Evolutionary conservation across 2,329 filamentous ascomycete species (phyloP).

Genomic region (Curvularia lunata): DNA sequence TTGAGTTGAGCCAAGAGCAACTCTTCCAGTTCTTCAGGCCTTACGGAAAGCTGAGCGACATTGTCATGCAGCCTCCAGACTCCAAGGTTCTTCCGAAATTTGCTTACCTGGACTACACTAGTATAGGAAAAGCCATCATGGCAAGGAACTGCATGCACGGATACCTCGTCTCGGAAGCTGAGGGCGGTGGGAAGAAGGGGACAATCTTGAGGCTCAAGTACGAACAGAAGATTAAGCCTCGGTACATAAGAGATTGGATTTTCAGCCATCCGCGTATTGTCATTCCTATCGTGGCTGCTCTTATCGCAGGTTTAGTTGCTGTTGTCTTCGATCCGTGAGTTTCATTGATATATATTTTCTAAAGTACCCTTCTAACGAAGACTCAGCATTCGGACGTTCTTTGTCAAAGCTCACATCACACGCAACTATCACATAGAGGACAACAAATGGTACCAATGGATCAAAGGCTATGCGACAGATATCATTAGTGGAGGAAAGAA

Average conservation of each 20-base stretch:
- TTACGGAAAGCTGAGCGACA: constrained; percentile 90
- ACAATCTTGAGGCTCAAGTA: constrained; percentile 84
- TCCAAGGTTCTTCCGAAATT: constrained; percentile 84
- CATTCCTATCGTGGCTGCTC: constrained; percentile 79
- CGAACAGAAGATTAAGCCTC: constrained; percentile 75
- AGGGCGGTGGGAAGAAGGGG: constrained; percentile 75
- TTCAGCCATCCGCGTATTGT: constrained; percentile 85
- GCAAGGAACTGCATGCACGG: constrained; percentile 93
- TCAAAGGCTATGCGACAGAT: constrained; percentile 73
- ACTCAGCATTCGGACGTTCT: constrained; percentile 77
- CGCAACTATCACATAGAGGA: constrained; percentile 76
- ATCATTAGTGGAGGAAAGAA: constrained; percentile 66
- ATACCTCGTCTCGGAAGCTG: constrained; percentile 69
- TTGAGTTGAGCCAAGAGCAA: constrained; percentile 83
- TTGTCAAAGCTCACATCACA: constrained; percentile 86
- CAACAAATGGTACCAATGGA: constrained; percentile 78
- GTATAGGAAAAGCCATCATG: constrained; percentile 78
- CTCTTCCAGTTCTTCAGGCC: constrained; percentile 85
- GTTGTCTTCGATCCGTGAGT: constrained; percentile 77
- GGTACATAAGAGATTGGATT: constrained; percentile 87
- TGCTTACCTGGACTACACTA: constrained; percentile 78
- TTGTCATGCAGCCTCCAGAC: constrained; percentile 79
- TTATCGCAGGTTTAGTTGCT: constrained; percentile 83
- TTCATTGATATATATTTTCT: background rate
- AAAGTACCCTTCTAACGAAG: constrained; percentile 3